Percentiles rank a stretch among this genome's conserved stretches.
These are phyloP conservation scores for Juglanconis juglandina DNA, from an alignment of 2,329 filamentous ascomycete genomes.

Conservation along the genomic window DNA sequence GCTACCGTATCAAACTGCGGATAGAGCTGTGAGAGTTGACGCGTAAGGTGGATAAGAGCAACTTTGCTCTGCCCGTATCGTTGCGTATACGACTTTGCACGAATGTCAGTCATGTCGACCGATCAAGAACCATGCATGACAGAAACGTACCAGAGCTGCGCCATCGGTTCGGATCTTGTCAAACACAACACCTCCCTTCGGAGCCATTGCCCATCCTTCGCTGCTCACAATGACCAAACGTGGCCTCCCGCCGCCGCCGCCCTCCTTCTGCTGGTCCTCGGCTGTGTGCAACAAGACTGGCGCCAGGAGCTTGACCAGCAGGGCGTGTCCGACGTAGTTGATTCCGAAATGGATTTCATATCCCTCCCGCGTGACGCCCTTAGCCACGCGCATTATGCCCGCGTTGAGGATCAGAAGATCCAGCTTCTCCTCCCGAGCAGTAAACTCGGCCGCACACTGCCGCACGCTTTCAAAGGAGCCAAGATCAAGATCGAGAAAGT, in stretches of 20 bases:
- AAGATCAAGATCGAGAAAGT: slow-evolving; percentile 6
- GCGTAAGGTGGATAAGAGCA: slow-evolving; percentile 42
- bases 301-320: slow-evolving; percentile 33
- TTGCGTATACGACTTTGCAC: slow-evolving; percentile 26
- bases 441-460: slow-evolving; percentile 1
- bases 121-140: background rate
- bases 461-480: slow-evolving; percentile 5
- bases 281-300: slow-evolving; percentile 30
- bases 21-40: slow-evolving; percentile 36
- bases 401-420: slow-evolving; percentile 7
- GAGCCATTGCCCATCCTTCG: slow-evolving; percentile 23
- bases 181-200: slow-evolving; percentile 30
- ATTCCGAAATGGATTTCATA: slow-evolving; percentile 43
- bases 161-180: slow-evolving; percentile 25
- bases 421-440: background rate
- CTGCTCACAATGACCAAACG: slow-evolving; percentile 25
- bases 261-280: background rate
- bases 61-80: slow-evolving; percentile 47
- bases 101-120: background rate
- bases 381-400: slow-evolving; percentile 8
- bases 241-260: background rate
- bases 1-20: slow-evolving; percentile 33
- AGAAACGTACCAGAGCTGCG: slow-evolving; percentile 6
- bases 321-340: slow-evolving; percentile 42
- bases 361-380: slow-evolving; percentile 33